A percentile compares a stretch with the other conserved stretches of the same genome.
Evolutionary conservation across 768 basidiomycete genomes (phyloP).

Genomic region (Psilocybe azurescens): DNA sequence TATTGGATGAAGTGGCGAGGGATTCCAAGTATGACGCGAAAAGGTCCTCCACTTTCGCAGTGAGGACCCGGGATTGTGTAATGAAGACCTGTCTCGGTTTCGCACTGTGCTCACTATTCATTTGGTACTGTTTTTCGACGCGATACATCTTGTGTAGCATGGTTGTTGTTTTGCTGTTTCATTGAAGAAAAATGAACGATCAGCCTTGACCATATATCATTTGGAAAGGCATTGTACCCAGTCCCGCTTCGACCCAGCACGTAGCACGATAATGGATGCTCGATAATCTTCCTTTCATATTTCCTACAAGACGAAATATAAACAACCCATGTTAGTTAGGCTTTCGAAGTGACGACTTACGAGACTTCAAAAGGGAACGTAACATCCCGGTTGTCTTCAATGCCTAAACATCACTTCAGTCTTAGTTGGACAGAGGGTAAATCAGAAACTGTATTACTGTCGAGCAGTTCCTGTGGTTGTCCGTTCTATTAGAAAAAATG

Average conservation of each 20-base stretch:
- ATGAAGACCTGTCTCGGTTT: conserved; percentile 74
- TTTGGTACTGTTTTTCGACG: conserved; percentile 58
- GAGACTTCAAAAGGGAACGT: conserved; percentile 48
- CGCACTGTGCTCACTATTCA: conserved; percentile 33
- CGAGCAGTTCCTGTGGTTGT: conserved; percentile 24
- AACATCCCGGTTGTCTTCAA: conserved; percentile 54
- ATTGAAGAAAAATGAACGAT: not conserved
- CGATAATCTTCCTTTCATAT: conserved; percentile 60
- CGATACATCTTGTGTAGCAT: conserved; percentile 79
- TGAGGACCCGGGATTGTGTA: conserved; percentile 69
- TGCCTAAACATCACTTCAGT: conserved; percentile 36
- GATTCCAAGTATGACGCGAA: conserved; percentile 59
- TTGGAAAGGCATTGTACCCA: conserved; percentile 45
- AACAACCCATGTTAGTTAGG: not conserved
- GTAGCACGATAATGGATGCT: conserved; percentile 64
- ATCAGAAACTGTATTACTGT: conserved; percentile 17
- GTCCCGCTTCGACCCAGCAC: conserved; percentile 77
- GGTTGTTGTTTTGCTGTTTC: conserved; percentile 71
- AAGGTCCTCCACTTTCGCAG: conserved; percentile 70
- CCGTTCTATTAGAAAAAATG: too few relatives aligned
- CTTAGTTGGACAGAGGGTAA: not conserved
- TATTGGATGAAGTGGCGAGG: conserved; percentile 33
- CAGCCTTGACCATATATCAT: not conserved
- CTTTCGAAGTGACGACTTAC: conserved; percentile 28
- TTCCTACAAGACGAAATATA: conserved; percentile 28